A percentile compares a stretch with the other conserved stretches of the same genome.
Conservation (phyloP, 805 yeast genomes). For the Ogataea saltuana region DNA sequence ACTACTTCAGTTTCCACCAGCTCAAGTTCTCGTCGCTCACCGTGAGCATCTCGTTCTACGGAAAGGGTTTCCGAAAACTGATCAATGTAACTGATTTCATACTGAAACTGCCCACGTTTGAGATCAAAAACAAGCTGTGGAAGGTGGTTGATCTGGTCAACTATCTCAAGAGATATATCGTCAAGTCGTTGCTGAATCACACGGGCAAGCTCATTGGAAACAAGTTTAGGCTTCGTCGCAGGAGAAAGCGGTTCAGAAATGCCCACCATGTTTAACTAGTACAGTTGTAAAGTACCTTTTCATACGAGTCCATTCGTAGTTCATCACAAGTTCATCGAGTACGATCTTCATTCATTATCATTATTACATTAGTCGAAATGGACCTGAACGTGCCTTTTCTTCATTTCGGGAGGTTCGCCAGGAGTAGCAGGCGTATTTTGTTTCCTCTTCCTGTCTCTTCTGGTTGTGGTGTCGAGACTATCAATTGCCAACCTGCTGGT, state of each 20-base stretch:
- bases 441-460: conserved; percentile 33
- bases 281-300: too few relatives aligned
- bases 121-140: conserved; percentile 66
- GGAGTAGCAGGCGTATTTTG: conserved; percentile 23
- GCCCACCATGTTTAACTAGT: too few relatives aligned
- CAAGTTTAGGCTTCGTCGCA: conserved; percentile 16
- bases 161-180: conserved; percentile 61
- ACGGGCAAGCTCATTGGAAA: conserved; percentile 59
- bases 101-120: conserved; percentile 62
- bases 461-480: conserved; percentile 33
- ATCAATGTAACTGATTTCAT: conserved; percentile 76
- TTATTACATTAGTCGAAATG: conserved; percentile 26
- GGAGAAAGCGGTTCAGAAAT: conserved; percentile 12
- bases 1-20: conserved; percentile 64
- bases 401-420: conserved; percentile 27
- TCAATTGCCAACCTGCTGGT: conserved; percentile 64
- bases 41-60: conserved; percentile 75
- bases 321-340: not conserved
- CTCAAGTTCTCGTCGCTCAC: conserved; percentile 51
- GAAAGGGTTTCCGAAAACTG: conserved; percentile 65
- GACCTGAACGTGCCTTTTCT: conserved; percentile 37
- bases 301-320: too few relatives aligned
- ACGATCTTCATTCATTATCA: not conserved
- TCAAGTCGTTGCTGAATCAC: conserved; percentile 58
- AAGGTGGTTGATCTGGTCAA: conserved; percentile 65